Conservation (phyloP, 1,139 yeast species). For the Geotrichum fermentans region DNA sequence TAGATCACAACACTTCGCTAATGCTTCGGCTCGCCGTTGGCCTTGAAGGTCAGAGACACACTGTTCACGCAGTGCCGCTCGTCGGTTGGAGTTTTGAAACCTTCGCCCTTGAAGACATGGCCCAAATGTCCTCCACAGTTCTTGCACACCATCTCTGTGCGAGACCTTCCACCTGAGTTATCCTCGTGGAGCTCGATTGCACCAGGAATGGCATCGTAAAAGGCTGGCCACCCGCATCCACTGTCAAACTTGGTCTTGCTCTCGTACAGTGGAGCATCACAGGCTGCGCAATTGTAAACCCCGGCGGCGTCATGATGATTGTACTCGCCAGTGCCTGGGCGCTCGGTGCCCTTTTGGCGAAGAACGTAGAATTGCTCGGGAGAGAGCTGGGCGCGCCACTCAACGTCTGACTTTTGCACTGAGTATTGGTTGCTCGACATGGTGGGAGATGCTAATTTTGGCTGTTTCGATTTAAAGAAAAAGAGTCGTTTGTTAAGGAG, state of each 20-base stretch:
- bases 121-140: slow-evolving; percentile 94
- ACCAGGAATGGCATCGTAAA: slow-evolving; percentile 83
- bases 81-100: slow-evolving; percentile 82
- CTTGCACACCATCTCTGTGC: slow-evolving; percentile 84
- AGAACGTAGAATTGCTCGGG: slow-evolving; percentile 78
- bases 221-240: slow-evolving; percentile 98
- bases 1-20: too few species aligned
- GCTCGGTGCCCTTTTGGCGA: slow-evolving; percentile 78
- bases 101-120: slow-evolving; percentile 93
- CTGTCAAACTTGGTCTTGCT: slow-evolving; percentile 79
- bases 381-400: slow-evolving; percentile 75
- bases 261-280: slow-evolving; percentile 71
- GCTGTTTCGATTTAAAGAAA: not conserved
- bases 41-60: slow-evolving; percentile 59
- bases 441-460: not conserved
- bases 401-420: slow-evolving; percentile 48
- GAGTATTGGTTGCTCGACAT: slow-evolving; percentile 17
- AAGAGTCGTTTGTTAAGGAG: not conserved
- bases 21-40: not conserved
- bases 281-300: slow-evolving; percentile 77
- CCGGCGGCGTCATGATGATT: slow-evolving; percentile 51
- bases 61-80: slow-evolving; percentile 95
- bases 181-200: slow-evolving; percentile 63
- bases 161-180: slow-evolving; percentile 60
- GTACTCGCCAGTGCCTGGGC: slow-evolving; percentile 74